Base-by-base conservation (phyloP, 148 eudicot genomes). In the Nyssa sinensis region DNA sequence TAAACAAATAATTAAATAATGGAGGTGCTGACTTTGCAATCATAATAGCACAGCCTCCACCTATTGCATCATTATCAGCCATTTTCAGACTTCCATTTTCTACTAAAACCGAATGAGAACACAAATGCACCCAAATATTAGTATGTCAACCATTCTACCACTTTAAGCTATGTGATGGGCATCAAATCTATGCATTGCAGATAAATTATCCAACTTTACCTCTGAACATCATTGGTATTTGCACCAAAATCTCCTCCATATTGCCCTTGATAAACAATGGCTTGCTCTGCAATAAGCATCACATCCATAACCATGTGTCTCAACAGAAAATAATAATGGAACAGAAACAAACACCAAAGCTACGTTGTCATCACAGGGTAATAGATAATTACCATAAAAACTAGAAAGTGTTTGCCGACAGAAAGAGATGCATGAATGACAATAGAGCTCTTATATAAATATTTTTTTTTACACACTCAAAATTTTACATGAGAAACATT, bases 251-350 rank as follows among this genome's bases (percentile, higher is more conserved):
- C 84, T 71, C 77, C 83, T 66, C 89, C 89, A 79, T 90, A 87
- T 71, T 85, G 82, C 63, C 72, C 90, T 64, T 83, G 86, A 80
- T 87, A 83, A 39, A 69, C 80, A 74, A 80, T 64, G 71, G 83
- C 91, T 88, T 86, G 86, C 63, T 81, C 97, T 91, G 86, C 75
- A 79, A 75, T 72, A 75, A 74, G 39, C 53, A 62, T 59, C 64
- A 55, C 25, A 66, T 58, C 77, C 66, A 33, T 53, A 51, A 60
- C 0, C 12, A 33, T 63, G 28, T 21, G 11, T 19, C 53, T 32
- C 14, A 35, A 53, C 63, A 37, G 34, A 71, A 39, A 1, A 41
- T 21, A 66, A 29, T 25, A 65, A 21, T 14, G 33, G 31, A 10
- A 51, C 1, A 24, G 33, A 16, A 77, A 37, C 49, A 70, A 39